Evolutionary conservation across 352 stramenopile species (phyloP), one percentile per base, ranked within the genome.

Genomic region (Blastocystis sp.): DNA sequence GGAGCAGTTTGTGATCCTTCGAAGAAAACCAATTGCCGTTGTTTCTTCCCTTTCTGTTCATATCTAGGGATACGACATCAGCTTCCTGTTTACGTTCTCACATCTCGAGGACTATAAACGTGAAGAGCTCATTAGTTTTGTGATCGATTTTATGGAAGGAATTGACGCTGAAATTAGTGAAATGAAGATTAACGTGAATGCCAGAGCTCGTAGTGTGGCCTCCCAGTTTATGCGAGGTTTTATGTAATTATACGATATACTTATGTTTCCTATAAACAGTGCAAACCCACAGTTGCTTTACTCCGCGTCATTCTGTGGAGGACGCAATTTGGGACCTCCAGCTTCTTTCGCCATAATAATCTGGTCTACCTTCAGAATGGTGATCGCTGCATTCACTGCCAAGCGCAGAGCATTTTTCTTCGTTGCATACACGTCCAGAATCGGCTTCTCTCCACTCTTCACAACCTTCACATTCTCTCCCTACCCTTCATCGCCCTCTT

Each of bases 261-360:
- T 53, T 9, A 59, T 75, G 37, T 47, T 55, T 81, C 20, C 53
- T 53, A 85, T 37, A 85, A 66, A 85, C 73, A 68, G 3, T 20
- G 11, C 18, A 78, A 18, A 37, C 43, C 30, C 70, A 3, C 43
- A 39, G 6, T 55, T 45, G 30, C 64, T 50, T 45, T 81, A 81
- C 43, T 89, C 78, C 63, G 87, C 69, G 85, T 82, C 69, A 34
- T 85, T 78, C 79, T 90, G 87, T 26, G 88, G 78, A 30, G 65
- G 79, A 5, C 89, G 93, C 66, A 95, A 94, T 93, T 98, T 98
- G 30, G 96, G 96, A 53, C 96, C 96, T 43, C 96, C 96, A 50
- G 96, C 96, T 59, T 95, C 92, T 92, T 98, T 98, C 89, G 94
- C 93, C 97, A 99, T 99, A 93, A 99, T 99, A 92, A 99, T 99